phyloP scores from a whole-genome alignment of 306 rosid species.

The Begonia loranthoides region DNA sequence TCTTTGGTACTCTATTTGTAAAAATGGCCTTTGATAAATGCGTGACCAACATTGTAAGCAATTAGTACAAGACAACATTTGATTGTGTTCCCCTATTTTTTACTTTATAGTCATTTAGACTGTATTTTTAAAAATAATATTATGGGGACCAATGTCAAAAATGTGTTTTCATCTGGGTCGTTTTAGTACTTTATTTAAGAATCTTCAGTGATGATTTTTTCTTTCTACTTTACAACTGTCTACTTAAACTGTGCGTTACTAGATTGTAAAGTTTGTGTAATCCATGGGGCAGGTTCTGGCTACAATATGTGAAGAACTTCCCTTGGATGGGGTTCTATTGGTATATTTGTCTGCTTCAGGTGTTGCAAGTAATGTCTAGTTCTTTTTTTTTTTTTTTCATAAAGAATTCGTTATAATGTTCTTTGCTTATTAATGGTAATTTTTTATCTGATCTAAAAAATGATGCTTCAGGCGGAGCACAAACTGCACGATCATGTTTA shows the following conservation, averaged over 20 bases:
- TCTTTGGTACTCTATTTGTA: no score
- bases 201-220: conserved; percentile 2
- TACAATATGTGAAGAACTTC: conserved; percentile 94
- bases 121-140: no score
- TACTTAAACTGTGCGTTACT: neutral
- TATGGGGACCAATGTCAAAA: no score
- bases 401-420: neutral
- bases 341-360: conserved; percentile 94
- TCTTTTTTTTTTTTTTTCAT: conserved; percentile 1
- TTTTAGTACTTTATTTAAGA: neutral
- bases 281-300: conserved; percentile 61
- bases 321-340: conserved; percentile 76
- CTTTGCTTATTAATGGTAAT: conserved; percentile 1
- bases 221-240: conserved; percentile 5
- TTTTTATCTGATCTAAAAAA: conserved; percentile 10
- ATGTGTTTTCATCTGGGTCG: no score
- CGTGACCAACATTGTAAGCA: no score
- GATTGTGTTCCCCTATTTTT: no score
- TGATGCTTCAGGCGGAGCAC: conserved; percentile 24
- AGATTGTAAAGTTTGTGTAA: conserved; percentile 1
- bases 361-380: conserved; percentile 15
- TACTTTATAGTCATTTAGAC: no score
- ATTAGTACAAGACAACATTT: no score
- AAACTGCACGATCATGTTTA: conserved; percentile 15
- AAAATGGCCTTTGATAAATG: no score